phyloP scores from a whole-genome alignment of 2,329 filamentous ascomycete species.

The Colletotrichum costaricense region DNA sequence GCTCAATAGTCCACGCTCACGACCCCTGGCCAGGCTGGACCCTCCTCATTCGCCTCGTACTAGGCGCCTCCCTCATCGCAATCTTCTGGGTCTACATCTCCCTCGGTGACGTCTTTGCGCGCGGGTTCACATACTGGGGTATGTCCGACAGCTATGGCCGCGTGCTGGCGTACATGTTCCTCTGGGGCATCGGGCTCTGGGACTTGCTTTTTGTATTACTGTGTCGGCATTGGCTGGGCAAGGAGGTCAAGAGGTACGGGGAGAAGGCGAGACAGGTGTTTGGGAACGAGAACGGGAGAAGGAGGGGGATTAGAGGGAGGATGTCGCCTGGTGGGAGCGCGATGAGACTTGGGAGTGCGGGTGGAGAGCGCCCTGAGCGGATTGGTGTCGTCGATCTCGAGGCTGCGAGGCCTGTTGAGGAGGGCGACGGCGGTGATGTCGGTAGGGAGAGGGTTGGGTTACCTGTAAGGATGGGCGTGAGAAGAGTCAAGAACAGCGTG shows the following conservation, averaged over 20 bases:
- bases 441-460: neutral
- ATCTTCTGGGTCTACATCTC: conserved; percentile 50
- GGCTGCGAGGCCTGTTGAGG: conserved; percentile 5
- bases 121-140: conserved; percentile 50
- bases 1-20: conserved; percentile 46
- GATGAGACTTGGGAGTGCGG: neutral
- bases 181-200: conserved; percentile 43
- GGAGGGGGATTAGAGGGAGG: neutral
- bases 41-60: conserved; percentile 44
- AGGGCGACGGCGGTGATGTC: neutral
- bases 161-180: conserved; percentile 48
- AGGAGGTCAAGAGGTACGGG: conserved; percentile 20
- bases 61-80: conserved; percentile 48
- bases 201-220: conserved; percentile 23
- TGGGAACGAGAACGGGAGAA: neutral
- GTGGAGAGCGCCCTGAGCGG: neutral
- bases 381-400: conserved; percentile 1
- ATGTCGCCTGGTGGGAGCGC: neutral
- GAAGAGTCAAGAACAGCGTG: conserved; percentile 1
- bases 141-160: conserved; percentile 43
- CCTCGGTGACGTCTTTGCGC: conserved; percentile 49
- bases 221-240: conserved; percentile 27
- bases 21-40: conserved; percentile 46
- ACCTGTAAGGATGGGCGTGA: conserved; percentile 14
- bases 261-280: neutral